Conservation (phyloP, 176 grass and related monocot genomes). For the Aegilops tauschii region DNA sequence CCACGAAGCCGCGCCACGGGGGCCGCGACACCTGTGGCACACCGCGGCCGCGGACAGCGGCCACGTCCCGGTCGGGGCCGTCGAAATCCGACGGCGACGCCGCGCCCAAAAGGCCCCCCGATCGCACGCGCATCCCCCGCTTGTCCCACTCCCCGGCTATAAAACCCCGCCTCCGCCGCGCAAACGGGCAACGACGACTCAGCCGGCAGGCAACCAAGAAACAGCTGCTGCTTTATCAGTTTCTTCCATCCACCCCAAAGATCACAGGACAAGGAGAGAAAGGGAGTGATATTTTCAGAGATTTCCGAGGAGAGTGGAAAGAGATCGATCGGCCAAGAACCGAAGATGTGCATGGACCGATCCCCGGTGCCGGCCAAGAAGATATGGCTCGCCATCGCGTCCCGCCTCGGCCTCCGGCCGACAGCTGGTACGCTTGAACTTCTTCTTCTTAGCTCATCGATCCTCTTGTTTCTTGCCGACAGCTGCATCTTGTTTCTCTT, state of each 20-base stretch:
- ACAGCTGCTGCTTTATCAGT: not conserved
- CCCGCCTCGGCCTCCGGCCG: constrained; percentile 47
- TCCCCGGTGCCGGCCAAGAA: constrained; percentile 50
- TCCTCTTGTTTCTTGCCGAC: not conserved
- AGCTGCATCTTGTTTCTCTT: too few relatives aligned
- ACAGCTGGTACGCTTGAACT: constrained; percentile 38
- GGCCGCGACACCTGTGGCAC: constrained; percentile 22
- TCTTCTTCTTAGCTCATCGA: not conserved
- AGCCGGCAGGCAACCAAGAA: constrained; percentile 1
- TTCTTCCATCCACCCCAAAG: not conserved
- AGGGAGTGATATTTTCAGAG: too few relatives aligned
- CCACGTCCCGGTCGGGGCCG: constrained; percentile 26
- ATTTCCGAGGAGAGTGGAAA: not conserved
- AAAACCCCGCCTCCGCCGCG: constrained; percentile 16
- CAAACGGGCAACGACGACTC: not conserved
- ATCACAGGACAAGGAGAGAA: not conserved
- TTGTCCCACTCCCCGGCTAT: constrained; percentile 29
- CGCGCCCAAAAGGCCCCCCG: constrained; percentile 1
- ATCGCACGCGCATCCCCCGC: constrained; percentile 39
- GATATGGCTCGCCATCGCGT: constrained; percentile 54
- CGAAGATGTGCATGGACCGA: constrained; percentile 49
- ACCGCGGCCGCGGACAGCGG: constrained; percentile 22
- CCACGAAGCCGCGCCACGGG: not conserved
- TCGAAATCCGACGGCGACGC: constrained; percentile 28
- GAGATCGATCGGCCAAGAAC: not conserved